Conservation (phyloP, 176 grass and related monocot species). For the Oropetium thomaeum region DNA sequence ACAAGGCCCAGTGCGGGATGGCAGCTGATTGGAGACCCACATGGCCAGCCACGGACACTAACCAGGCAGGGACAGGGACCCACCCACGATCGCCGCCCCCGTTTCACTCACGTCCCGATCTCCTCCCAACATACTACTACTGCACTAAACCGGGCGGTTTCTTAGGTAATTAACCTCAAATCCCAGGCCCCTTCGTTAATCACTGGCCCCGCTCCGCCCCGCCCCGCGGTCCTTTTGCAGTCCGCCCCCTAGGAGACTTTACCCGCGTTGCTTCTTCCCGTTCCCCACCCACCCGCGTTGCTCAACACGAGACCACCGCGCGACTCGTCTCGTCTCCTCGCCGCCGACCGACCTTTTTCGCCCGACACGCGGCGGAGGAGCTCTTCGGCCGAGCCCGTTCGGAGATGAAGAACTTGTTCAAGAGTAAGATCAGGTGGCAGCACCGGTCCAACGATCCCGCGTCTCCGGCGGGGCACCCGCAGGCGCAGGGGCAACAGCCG, state of each 20-base stretch:
- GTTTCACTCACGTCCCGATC: background rate
- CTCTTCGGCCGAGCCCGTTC: background rate
- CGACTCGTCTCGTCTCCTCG: background rate
- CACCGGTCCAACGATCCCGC: slow-evolving; percentile 81
- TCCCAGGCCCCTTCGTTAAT: background rate
- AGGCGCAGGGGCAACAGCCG: slow-evolving; percentile 1
- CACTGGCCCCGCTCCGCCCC: slow-evolving; percentile 11
- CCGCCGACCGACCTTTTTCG: slow-evolving; percentile 18
- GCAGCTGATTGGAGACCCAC: background rate
- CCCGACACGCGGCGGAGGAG: background rate
- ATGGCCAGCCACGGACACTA: no score
- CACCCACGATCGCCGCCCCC: slow-evolving; percentile 26
- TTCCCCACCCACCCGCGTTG: background rate
- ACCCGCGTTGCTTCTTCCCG: background rate
- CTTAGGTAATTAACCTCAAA: slow-evolving; percentile 64
- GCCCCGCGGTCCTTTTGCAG: slow-evolving; percentile 10
- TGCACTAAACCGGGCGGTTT: slow-evolving; percentile 33
- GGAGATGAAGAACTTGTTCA: slow-evolving; percentile 94
- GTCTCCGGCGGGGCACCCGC: background rate
- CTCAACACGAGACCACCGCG: background rate
- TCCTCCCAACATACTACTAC: background rate
- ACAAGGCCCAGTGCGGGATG: background rate
- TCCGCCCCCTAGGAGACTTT: slow-evolving; percentile 34
- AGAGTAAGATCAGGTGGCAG: slow-evolving; percentile 90
- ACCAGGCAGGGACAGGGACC: background rate